phyloP scores from a whole-genome alignment of 2,329 filamentous ascomycete genomes.

The Exophiala xenobiotica region DNA sequence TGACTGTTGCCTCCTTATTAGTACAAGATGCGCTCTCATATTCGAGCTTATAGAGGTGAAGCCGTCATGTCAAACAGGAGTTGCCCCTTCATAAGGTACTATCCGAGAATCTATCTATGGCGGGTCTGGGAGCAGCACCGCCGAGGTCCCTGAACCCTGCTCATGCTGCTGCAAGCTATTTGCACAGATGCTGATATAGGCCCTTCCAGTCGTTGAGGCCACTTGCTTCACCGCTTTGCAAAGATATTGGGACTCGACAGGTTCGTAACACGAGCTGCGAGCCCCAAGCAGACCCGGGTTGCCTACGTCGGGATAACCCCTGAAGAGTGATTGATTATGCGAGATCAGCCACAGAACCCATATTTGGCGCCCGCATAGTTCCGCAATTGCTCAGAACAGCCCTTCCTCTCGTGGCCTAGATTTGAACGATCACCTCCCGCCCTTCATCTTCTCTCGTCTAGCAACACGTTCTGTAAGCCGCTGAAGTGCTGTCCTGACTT shows the following conservation, averaged over 20 bases:
- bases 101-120: too few species aligned
- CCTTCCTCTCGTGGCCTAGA: not conserved
- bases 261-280: not conserved
- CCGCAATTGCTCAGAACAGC: not conserved
- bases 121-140: too few species aligned
- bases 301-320: not conserved
- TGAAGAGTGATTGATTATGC: not conserved
- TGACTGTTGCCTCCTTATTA: too few species aligned
- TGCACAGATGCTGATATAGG: not conserved
- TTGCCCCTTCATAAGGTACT: too few species aligned
- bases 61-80: too few species aligned
- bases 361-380: not conserved
- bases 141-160: too few species aligned
- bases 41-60: too few species aligned
- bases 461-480: conserved; percentile 56
- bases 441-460: conserved; percentile 51
- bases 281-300: not conserved
- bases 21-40: too few species aligned
- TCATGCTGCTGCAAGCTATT: not conserved
- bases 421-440: conserved; percentile 7
- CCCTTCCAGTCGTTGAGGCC: not conserved
- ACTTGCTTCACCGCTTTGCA: not conserved
- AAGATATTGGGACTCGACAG: not conserved
- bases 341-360: not conserved
- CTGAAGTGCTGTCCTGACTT: conserved; percentile 69